Percentiles rank a stretch among this genome's conserved stretches.
phyloP scores from a whole-genome alignment of 768 basidiomycete genomes.

The Omphalotus guepiniiformis region DNA sequence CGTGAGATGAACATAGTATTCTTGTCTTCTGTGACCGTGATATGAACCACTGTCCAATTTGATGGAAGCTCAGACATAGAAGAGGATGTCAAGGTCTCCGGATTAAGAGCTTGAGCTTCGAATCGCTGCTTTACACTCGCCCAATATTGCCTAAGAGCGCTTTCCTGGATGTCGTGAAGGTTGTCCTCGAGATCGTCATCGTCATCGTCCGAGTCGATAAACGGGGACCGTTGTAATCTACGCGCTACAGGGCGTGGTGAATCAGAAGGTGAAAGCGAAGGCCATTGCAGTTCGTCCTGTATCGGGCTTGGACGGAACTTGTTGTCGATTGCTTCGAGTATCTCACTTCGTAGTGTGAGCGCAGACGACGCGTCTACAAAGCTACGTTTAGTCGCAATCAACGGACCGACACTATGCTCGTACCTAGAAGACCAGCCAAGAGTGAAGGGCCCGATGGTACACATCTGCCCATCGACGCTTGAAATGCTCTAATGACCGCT shows the following conservation, averaged over 20 bases:
- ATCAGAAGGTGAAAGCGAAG: conserved; percentile 44
- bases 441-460: conserved; percentile 45
- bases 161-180: not conserved
- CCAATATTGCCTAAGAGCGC: conserved; percentile 59
- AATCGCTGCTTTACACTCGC: conserved; percentile 51
- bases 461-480: conserved; percentile 72
- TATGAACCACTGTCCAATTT: conserved; percentile 81
- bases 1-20: conserved; percentile 82
- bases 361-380: conserved; percentile 65
- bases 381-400: not conserved
- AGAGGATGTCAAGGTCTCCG: conserved; percentile 36
- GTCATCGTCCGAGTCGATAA: conserved; percentile 24
- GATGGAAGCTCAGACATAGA: conserved; percentile 50
- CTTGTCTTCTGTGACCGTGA: conserved; percentile 80
- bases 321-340: conserved; percentile 73
- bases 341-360: conserved; percentile 79
- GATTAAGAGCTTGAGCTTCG: conserved; percentile 37
- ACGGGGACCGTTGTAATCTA: conserved; percentile 2
- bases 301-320: conserved; percentile 50
- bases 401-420: conserved; percentile 11
- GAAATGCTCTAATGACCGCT: conserved; percentile 68
- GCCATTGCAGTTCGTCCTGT: conserved; percentile 76
- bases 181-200: conserved; percentile 33
- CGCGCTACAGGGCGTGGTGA: conserved; percentile 29
- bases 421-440: conserved; percentile 63